Evolutionary conservation across 192 early-diverging fungal species (phyloP).

Genomic region (Spinellus fusiger): DNA sequence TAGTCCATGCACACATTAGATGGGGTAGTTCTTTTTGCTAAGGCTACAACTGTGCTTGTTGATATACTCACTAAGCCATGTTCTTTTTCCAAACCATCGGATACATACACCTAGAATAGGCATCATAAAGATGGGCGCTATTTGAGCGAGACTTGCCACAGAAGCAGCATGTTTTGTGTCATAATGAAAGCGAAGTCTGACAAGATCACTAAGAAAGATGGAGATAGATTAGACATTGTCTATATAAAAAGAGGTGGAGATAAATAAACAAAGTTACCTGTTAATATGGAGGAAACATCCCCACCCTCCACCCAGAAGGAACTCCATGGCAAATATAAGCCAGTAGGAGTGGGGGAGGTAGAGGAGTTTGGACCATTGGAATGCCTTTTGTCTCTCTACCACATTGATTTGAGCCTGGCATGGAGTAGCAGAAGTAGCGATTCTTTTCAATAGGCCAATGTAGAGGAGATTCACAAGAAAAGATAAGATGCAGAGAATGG

Average conservation of each 20-base stretch:
- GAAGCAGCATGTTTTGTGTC: slow-evolving; percentile 55
- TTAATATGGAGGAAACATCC: slow-evolving; percentile 61
- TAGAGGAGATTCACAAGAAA: slow-evolving; percentile 66
- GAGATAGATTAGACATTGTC: background rate
- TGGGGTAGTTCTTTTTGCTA: background rate
- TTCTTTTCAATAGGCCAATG: slow-evolving; percentile 44
- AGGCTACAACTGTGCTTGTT: background rate
- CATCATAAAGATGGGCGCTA: slow-evolving; percentile 64
- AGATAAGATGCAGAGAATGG: slow-evolving; percentile 58
- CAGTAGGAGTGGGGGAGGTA: slow-evolving; percentile 55
- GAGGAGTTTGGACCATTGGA: slow-evolving; percentile 47
- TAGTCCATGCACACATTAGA: background rate
- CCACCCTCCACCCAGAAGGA: slow-evolving; percentile 56
- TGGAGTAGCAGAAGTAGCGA: slow-evolving; percentile 10
- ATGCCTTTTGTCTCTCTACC: slow-evolving; percentile 47
- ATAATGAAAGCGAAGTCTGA: slow-evolving; percentile 62
- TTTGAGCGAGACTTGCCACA: slow-evolving; percentile 59
- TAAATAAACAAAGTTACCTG: slow-evolving; percentile 16
- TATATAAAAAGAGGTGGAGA: background rate
- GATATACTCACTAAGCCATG: slow-evolving; percentile 43
- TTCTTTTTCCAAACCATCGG: slow-evolving; percentile 58
- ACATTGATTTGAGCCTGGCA: slow-evolving; percentile 20
- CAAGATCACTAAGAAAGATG: slow-evolving; percentile 47
- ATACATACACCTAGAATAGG: slow-evolving; percentile 69
- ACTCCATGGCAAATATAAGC: slow-evolving; percentile 50